These are phyloP conservation scores for Mortierella alpina DNA, from an alignment of 192 early-diverging fungal genomes.

Conservation along the genomic window DNA sequence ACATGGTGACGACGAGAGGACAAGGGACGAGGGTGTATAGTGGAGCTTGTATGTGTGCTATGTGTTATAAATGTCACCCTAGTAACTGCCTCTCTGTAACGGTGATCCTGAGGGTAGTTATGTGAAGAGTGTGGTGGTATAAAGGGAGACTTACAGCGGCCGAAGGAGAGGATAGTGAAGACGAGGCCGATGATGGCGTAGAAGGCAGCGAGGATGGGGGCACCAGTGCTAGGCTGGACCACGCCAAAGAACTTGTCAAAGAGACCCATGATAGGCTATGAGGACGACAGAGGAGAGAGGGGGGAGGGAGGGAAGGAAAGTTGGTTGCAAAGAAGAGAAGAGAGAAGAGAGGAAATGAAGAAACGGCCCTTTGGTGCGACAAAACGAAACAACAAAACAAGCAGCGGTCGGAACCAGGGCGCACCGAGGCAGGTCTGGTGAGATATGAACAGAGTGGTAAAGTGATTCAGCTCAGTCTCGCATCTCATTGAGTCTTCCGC, in stretches of 20 bases:
- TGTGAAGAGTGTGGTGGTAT: neutral
- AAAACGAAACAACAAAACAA: neutral
- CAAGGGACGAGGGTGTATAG: too few species aligned
- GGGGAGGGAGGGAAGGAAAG: neutral
- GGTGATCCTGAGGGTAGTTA: too few species aligned
- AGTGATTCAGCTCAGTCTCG: too few species aligned
- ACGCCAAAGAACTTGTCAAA: conserved; percentile 50
- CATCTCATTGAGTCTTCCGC: too few species aligned
- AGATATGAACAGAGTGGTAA: too few species aligned
- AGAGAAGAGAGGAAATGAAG: neutral
- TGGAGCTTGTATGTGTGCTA: too few species aligned
- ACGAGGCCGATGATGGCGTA: conserved; percentile 25
- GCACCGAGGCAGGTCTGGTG: too few species aligned
- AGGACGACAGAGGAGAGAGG: neutral
- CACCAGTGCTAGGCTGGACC: conserved; percentile 13
- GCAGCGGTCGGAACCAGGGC: neutral
- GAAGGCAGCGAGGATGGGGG: conserved; percentile 21
- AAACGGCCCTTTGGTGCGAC: neutral
- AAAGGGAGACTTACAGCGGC: conserved; percentile 34
- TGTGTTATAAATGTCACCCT: too few species aligned
- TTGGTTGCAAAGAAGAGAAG: conserved; percentile 15
- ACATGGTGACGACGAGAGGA: too few species aligned
- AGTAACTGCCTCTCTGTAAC: too few species aligned
- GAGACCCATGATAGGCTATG: conserved; percentile 5
- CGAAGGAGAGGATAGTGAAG: conserved; percentile 25